phyloP scores from a whole-genome alignment of 139 green algal species.

The Microglena sp. region DNA sequence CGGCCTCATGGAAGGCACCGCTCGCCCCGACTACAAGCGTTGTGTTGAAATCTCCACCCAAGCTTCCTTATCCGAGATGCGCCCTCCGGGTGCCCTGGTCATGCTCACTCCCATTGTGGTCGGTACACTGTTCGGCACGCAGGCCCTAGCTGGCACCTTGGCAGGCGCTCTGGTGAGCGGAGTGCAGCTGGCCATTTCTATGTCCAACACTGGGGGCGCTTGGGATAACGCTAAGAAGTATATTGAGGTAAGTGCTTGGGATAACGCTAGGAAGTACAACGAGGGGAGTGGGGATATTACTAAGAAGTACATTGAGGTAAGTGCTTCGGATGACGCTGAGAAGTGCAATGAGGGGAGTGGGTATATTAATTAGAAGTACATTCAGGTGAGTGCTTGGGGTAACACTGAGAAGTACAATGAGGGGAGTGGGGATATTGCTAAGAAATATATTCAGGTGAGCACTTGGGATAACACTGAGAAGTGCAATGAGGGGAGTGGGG shows the following conservation, averaged over 20 bases:
- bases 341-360: too few relatives aligned
- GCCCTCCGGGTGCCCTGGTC: slow-evolving; percentile 80
- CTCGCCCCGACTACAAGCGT: slow-evolving; percentile 76
- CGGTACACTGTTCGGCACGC: slow-evolving; percentile 65
- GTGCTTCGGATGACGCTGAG: slow-evolving; percentile 79
- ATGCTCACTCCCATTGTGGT: slow-evolving; percentile 85
- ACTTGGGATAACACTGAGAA: too few relatives aligned
- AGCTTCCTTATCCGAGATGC: slow-evolving; percentile 86
- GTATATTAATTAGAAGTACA: too few relatives aligned
- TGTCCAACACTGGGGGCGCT: slow-evolving; percentile 89
- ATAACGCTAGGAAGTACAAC: background rate
- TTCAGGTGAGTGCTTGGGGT: too few relatives aligned
- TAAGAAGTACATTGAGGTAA: slow-evolving; percentile 88
- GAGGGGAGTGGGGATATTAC: too few relatives aligned
- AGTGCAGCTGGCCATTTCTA: slow-evolving; percentile 93
- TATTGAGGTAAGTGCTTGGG: slow-evolving; percentile 50
- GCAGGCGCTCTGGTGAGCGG: slow-evolving; percentile 80
- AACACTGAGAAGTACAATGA: too few relatives aligned
- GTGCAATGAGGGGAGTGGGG: too few relatives aligned
- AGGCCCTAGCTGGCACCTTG: slow-evolving; percentile 72
- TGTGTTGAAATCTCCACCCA: slow-evolving; percentile 89
- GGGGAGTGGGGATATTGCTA: too few relatives aligned
- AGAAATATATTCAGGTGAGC: too few relatives aligned
- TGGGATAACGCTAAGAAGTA: slow-evolving; percentile 99
- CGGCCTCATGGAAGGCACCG: slow-evolving; percentile 86